Evolutionary conservation across 106 monocot species (phyloP).

Genomic region (Platanthera zijinensis): DNA sequence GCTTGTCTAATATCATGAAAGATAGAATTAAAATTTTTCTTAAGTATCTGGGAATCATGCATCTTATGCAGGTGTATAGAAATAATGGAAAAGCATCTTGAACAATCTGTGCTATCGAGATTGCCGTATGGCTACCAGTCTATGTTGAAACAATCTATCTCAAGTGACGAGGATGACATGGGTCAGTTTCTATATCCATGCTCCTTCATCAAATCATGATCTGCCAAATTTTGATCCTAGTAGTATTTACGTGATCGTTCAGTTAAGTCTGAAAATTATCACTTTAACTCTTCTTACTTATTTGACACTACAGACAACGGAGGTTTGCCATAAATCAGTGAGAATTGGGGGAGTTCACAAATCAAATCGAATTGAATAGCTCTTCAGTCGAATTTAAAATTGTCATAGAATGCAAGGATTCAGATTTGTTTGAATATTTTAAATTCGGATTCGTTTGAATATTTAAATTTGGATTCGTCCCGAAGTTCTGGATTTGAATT

Average conservation of each 20-base stretch:
- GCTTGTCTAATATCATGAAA: not conserved
- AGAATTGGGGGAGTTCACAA: too few species aligned
- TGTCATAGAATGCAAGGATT: too few species aligned
- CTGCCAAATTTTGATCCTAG: not conserved
- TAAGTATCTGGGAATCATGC: slow-evolving; percentile 4
- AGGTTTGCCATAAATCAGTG: too few species aligned
- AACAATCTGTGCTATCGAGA: slow-evolving; percentile 61
- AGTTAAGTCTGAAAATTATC: not conserved
- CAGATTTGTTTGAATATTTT: too few species aligned
- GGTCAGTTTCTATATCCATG: slow-evolving; percentile 27
- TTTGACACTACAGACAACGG: too few species aligned
- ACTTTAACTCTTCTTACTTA: too few species aligned
- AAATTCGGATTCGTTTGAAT: too few species aligned
- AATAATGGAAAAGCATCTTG: slow-evolving; percentile 73
- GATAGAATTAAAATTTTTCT: not conserved
- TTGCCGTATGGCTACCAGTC: slow-evolving; percentile 81
- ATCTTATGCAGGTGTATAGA: slow-evolving; percentile 44
- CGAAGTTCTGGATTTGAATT: too few species aligned
- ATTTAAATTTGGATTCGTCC: too few species aligned
- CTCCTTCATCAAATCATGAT: not conserved
- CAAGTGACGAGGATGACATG: slow-evolving; percentile 98
- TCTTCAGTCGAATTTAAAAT: too few species aligned
- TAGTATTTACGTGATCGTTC: not conserved
- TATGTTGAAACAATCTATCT: slow-evolving; percentile 67
- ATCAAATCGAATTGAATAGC: too few species aligned